Conservation (phyloP, 129 eudicot species). For the Tagetes patula region DNA sequence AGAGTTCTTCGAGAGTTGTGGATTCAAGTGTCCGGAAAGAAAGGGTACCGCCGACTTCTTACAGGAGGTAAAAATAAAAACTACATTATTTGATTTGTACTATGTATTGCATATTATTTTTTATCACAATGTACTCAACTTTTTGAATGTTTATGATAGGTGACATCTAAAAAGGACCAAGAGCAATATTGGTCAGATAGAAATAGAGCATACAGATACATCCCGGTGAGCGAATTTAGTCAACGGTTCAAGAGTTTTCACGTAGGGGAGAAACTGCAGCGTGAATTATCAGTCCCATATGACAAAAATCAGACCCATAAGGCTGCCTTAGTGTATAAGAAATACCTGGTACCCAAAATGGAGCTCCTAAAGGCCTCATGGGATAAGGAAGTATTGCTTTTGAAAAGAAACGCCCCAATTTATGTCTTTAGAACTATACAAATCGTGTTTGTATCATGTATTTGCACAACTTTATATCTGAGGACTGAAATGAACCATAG, state of each 20-base stretch:
- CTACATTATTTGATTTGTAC: background rate
- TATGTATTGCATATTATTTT: background rate
- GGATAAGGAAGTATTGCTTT: constrained; percentile 71
- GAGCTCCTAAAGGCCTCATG: constrained; percentile 78
- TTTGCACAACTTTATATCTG: constrained; percentile 63
- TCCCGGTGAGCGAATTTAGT: constrained; percentile 64
- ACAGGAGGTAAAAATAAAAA: constrained; percentile 70
- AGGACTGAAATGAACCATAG: constrained; percentile 45
- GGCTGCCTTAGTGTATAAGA: constrained; percentile 57
- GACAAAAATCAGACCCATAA: constrained; percentile 57
- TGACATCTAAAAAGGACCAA: constrained; percentile 93
- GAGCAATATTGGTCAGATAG: constrained; percentile 86
- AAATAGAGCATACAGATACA: constrained; percentile 50
- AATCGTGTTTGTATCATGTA: constrained; percentile 53
- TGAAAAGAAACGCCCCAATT: constrained; percentile 68
- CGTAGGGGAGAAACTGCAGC: constrained; percentile 51
- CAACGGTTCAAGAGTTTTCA: constrained; percentile 68
- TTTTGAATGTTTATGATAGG: constrained; percentile 39
- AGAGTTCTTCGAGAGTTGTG: constrained; percentile 83
- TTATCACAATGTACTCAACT: background rate
- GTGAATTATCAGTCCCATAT: constrained; percentile 66
- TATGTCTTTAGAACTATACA: constrained; percentile 72
- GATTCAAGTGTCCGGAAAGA: constrained; percentile 82
- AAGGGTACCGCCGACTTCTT: constrained; percentile 95
- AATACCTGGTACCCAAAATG: constrained; percentile 53